phyloP scores from a whole-genome alignment of 2,329 filamentous ascomycete species.

The Periconia macrospinosa region DNA sequence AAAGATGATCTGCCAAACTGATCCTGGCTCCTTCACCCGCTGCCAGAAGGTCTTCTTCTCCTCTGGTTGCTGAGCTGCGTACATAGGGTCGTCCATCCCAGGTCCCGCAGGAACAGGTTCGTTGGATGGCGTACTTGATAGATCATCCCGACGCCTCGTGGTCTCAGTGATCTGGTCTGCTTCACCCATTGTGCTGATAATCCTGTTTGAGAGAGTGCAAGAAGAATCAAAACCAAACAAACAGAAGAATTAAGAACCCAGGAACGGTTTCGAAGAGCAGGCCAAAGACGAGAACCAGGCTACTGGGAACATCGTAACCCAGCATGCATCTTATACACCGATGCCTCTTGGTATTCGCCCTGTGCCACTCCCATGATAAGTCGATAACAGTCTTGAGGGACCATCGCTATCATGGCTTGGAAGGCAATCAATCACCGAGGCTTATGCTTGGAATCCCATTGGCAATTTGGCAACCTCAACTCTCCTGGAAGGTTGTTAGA shows the following conservation, averaged over 20 bases:
- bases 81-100: not conserved
- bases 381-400: not conserved
- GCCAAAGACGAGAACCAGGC: not conserved
- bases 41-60: slow-evolving; percentile 32
- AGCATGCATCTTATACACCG: not conserved
- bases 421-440: not conserved
- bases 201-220: not conserved
- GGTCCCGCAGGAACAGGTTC: not conserved
- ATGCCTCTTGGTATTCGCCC: not conserved
- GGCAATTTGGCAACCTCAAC: not conserved
- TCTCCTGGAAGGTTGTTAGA: not conserved
- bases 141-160: not conserved
- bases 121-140: not conserved
- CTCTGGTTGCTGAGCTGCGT: not conserved
- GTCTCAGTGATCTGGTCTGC: not conserved
- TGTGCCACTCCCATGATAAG: not conserved
- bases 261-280: not conserved
- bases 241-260: not conserved
- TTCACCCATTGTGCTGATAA: not conserved
- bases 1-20: slow-evolving; percentile 54
- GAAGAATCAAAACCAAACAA: not conserved
- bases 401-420: not conserved
- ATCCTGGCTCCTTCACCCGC: slow-evolving; percentile 47
- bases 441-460: not conserved
- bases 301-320: not conserved